A percentile compares a stretch with the other conserved stretches of the same genome.
Conservation (phyloP, 768 basidiomycete genomes). For the Mrakia hoshinonis region DNA sequence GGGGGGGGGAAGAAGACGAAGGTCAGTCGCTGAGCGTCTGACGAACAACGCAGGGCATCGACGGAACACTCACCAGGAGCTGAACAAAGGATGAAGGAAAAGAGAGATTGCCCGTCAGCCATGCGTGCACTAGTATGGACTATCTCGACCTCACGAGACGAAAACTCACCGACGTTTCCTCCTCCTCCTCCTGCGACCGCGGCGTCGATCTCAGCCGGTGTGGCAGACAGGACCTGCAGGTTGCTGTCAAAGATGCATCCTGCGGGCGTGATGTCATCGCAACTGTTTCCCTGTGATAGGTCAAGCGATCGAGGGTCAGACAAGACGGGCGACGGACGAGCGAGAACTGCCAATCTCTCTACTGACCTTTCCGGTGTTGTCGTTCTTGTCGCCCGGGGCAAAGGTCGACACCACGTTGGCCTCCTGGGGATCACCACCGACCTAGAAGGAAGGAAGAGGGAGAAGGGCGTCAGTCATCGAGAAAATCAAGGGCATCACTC, state of each 20-base stretch:
- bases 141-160: too few species aligned
- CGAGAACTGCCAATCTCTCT: slow-evolving; percentile 26
- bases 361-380: slow-evolving; percentile 31
- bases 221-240: slow-evolving; percentile 37
- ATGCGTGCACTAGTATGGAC: too few species aligned
- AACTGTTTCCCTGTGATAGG: slow-evolving; percentile 48
- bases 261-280: slow-evolving; percentile 47
- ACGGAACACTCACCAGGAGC: too few species aligned
- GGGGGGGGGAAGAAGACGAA: too few species aligned
- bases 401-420: slow-evolving; percentile 58
- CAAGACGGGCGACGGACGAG: not conserved
- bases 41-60: too few species aligned
- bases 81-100: too few species aligned
- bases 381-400: slow-evolving; percentile 46
- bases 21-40: too few species aligned
- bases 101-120: too few species aligned
- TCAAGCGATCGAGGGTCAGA: not conserved
- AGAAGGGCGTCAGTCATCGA: too few species aligned
- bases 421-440: slow-evolving; percentile 56
- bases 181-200: not conserved
- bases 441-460: slow-evolving; percentile 11
- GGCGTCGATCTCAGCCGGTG: slow-evolving; percentile 11
- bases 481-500: not conserved
- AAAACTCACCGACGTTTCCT: too few species aligned
- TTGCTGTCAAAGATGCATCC: slow-evolving; percentile 62